phyloP scores from a whole-genome alignment of 1,284 basidiomycete genomes.

The Wolfiporia cocos region DNA sequence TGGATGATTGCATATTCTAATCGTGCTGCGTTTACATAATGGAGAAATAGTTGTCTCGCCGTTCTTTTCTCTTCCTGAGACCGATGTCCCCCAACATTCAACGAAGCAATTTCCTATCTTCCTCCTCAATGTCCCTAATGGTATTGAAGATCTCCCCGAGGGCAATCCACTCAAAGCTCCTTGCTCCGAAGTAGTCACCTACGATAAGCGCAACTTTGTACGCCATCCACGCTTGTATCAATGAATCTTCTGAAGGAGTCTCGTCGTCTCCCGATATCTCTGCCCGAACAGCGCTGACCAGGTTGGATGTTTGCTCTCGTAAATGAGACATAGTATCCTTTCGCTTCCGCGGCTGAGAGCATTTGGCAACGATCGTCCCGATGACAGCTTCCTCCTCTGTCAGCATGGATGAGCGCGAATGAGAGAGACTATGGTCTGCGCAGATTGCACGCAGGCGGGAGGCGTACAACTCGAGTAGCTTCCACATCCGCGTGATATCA shows the following conservation, averaged over 20 bases:
- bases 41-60: no score
- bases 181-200: constrained; percentile 43
- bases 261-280: constrained; percentile 42
- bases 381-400: constrained; percentile 58
- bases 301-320: constrained; percentile 44
- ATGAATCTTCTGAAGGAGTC: constrained; percentile 28
- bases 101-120: constrained; percentile 13
- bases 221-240: constrained; percentile 45
- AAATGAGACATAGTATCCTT: constrained; percentile 46
- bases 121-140: constrained; percentile 30
- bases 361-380: constrained; percentile 58
- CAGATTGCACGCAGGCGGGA: constrained; percentile 45
- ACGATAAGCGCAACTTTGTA: constrained; percentile 38
- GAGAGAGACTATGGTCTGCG: constrained; percentile 39
- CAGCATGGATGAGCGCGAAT: constrained; percentile 34
- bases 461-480: constrained; percentile 39
- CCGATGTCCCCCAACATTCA: no score
- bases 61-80: no score
- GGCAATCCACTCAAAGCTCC: constrained; percentile 57
- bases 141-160: constrained; percentile 45
- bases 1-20: no score
- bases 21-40: no score
- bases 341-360: constrained; percentile 47
- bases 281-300: constrained; percentile 42
- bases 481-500: constrained; percentile 21